phyloP scores from a whole-genome alignment of 176 grass and related monocot genomes.

The Pontederia crassipes region DNA sequence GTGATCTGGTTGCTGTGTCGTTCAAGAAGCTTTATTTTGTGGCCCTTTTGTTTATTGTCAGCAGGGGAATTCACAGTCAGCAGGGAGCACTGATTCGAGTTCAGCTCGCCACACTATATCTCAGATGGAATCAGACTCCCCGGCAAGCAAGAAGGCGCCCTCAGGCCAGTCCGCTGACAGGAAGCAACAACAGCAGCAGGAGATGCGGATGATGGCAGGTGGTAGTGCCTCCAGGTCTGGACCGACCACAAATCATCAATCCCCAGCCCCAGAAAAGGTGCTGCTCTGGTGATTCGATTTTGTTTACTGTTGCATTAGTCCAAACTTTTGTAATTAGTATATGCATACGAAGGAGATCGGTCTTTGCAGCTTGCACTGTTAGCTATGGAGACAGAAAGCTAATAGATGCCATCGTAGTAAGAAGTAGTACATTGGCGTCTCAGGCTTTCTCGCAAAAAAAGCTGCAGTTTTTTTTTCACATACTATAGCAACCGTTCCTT shows the following conservation, averaged over 20 bases:
- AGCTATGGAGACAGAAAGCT: too few species aligned
- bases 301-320: background rate
- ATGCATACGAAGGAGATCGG: background rate
- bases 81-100: conserved; percentile 28
- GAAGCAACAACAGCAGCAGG: conserved; percentile 34
- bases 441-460: too few species aligned
- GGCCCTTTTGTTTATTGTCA: conserved; percentile 6
- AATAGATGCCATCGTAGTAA: too few species aligned
- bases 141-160: conserved; percentile 37
- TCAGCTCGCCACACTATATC: background rate
- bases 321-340: background rate
- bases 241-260: conserved; percentile 1
- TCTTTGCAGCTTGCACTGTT: background rate
- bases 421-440: too few species aligned
- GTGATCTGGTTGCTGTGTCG: background rate
- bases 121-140: conserved; percentile 7
- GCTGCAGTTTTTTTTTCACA: too few species aligned
- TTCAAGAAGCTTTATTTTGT: background rate
- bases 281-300: background rate
- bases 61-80: conserved; percentile 33
- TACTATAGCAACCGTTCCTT: too few species aligned
- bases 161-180: conserved; percentile 19
- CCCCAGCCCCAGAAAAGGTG: conserved; percentile 57
- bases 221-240: conserved; percentile 30
- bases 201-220: conserved; percentile 52